Conservation (phyloP, 768 basidiomycete species). For the Dioszegia hungarica region DNA sequence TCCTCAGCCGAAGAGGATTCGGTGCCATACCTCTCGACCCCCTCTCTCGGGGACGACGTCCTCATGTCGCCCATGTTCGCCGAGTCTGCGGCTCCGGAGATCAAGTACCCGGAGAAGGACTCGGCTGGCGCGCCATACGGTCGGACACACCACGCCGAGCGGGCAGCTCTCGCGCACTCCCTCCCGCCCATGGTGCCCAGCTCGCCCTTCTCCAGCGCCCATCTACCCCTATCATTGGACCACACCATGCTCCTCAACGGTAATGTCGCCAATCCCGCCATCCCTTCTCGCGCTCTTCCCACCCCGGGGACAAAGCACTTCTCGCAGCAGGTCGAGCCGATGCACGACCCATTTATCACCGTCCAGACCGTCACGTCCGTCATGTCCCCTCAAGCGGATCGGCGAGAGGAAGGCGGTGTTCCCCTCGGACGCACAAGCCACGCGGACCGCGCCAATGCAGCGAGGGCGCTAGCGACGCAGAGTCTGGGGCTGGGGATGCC, state of each 20-base stretch:
- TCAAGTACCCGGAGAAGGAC: constrained; percentile 23
- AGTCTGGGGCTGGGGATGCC: constrained; percentile 46
- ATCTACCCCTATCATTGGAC: constrained; percentile 25
- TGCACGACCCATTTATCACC: constrained; percentile 47
- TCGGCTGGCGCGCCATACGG: constrained; percentile 40
- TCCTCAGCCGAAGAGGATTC: constrained; percentile 15
- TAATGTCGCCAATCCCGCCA: constrained; percentile 34
- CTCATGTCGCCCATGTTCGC: constrained; percentile 28
- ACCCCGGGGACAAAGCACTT: constrained; percentile 12
- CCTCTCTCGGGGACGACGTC: constrained; percentile 30
- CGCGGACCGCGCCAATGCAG: constrained; percentile 36
- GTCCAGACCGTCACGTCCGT: constrained; percentile 42
- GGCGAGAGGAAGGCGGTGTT: constrained; percentile 30
- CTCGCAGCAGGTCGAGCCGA: constrained; percentile 40
- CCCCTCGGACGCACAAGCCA: constrained; percentile 34
- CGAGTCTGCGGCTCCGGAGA: neutral
- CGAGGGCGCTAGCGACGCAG: constrained; percentile 44
- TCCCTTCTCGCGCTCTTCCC: neutral
- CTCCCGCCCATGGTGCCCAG: constrained; percentile 12
- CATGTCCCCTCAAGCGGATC: constrained; percentile 5
- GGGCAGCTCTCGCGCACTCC: constrained; percentile 34
- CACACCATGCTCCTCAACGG: constrained; percentile 37
- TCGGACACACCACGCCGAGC: constrained; percentile 42
- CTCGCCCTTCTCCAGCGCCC: constrained; percentile 26
- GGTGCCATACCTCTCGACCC: constrained; percentile 33